Evolutionary conservation across 1,284 basidiomycete species (phyloP).

Genomic region (Vanrija humicola): DNA sequence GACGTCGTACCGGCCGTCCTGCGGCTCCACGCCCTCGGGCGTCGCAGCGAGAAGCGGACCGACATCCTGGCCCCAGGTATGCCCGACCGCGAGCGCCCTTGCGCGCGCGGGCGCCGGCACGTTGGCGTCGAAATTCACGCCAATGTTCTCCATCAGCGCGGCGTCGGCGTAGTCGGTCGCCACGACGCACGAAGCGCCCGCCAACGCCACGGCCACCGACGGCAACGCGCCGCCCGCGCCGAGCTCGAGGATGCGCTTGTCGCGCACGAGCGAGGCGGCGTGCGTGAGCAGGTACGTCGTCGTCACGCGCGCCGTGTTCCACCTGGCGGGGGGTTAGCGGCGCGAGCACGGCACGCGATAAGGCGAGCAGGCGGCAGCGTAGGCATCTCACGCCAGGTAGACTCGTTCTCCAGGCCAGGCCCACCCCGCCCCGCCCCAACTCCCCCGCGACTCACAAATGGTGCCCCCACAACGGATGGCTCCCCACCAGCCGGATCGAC

Average conservation of each 20-base stretch:
- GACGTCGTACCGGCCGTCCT: constrained; percentile 63
- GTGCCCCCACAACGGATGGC: constrained; percentile 88
- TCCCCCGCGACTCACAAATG: constrained; percentile 60
- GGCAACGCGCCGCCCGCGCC: constrained; percentile 91
- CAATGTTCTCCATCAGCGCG: constrained; percentile 72
- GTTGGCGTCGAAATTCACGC: constrained; percentile 57
- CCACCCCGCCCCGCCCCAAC: neutral
- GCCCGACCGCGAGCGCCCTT: constrained; percentile 59
- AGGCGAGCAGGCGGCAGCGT: neutral
- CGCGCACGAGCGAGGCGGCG: constrained; percentile 32
- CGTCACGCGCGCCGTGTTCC: constrained; percentile 76
- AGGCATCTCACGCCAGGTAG: neutral
- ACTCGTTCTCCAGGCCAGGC: too few relatives aligned
- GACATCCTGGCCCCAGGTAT: constrained; percentile 79
- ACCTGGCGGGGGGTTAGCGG: constrained; percentile 53
- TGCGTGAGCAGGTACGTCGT: constrained; percentile 65
- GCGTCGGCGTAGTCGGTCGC: constrained; percentile 90
- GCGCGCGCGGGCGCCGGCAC: neutral
- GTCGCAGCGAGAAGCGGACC: constrained; percentile 53
- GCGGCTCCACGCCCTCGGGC: too few relatives aligned
- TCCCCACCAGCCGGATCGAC: constrained; percentile 72
- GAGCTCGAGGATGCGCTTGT: constrained; percentile 69
- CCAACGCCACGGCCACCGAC: constrained; percentile 65
- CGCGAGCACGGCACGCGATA: neutral
- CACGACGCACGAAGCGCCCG: constrained; percentile 60